phyloP scores from a whole-genome alignment of 2,329 filamentous ascomycete genomes.

The Penicillium sp. region DNA sequence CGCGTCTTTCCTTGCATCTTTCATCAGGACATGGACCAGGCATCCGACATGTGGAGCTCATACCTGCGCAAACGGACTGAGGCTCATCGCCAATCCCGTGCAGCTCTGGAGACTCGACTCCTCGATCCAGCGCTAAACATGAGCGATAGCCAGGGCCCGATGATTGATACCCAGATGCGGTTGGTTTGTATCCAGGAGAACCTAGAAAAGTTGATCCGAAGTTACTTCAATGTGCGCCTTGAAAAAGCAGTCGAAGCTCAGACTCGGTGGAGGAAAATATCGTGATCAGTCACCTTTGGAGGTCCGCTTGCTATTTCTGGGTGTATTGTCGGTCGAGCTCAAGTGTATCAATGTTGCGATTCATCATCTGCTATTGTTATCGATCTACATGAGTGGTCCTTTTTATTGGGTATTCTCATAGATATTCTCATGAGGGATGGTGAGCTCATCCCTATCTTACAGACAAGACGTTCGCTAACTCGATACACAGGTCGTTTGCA shows the following conservation, averaged over 20 bases:
- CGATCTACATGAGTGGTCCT: background rate
- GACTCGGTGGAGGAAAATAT: background rate
- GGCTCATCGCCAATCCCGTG: background rate
- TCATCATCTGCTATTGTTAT: background rate
- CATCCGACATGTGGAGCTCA: background rate
- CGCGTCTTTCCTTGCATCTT: constrained; percentile 55
- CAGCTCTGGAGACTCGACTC: background rate
- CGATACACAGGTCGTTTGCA: no score
- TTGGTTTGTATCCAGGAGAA: background rate
- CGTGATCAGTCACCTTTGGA: background rate
- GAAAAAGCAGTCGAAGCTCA: background rate
- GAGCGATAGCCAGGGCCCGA: background rate
- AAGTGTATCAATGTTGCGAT: background rate
- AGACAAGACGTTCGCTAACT: no score
- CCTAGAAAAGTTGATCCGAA: background rate
- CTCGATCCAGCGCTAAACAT: background rate
- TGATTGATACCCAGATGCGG: background rate
- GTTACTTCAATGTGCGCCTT: background rate
- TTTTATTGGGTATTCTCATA: background rate
- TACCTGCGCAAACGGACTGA: background rate
- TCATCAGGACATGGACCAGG: background rate
- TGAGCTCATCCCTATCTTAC: no score
- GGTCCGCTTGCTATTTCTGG: background rate
- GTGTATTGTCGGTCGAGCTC: no score
- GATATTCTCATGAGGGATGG: no score